Percentiles rank a stretch among this genome's conserved stretches.
phyloP scores from a whole-genome alignment of 2,329 filamentous ascomycete species.

The Torrubiellomyces zombiae region DNA sequence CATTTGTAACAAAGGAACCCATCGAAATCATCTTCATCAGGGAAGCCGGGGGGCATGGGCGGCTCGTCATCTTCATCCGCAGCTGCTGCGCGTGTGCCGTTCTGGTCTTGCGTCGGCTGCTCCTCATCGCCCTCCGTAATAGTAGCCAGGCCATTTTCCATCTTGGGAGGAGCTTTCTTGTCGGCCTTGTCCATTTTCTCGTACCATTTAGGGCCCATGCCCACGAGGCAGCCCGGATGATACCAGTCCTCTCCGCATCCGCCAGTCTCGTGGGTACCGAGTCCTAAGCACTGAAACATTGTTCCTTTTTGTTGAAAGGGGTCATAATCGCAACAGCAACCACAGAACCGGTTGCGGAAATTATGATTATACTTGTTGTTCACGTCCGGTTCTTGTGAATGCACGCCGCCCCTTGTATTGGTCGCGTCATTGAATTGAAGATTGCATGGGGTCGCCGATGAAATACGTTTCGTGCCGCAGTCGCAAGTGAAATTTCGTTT shows the following conservation, averaged over 20 bases:
- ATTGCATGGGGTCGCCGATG: conserved; percentile 52
- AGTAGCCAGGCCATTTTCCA: conserved; percentile 20
- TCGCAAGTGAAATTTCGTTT: conserved; percentile 95
- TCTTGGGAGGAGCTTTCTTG: conserved; percentile 8
- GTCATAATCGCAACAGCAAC: conserved; percentile 76
- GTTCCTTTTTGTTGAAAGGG: conserved; percentile 81
- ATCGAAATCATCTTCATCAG: conserved; percentile 76
- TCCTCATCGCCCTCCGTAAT: conserved; percentile 32
- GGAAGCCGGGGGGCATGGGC: conserved; percentile 72
- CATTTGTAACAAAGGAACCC: conserved; percentile 91
- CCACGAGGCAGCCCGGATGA: conserved; percentile 83
- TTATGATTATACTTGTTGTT: conserved; percentile 92
- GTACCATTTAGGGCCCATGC: conserved; percentile 57
- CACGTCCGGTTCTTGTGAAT: conserved; percentile 53
- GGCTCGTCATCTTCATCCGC: conserved; percentile 39
- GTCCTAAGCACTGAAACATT: conserved; percentile 92
- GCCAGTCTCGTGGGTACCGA: conserved; percentile 63
- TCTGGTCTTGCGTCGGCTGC: conserved; percentile 8
- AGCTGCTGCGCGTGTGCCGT: conserved; percentile 12
- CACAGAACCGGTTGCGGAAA: conserved; percentile 84
- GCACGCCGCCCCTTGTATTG: conserved; percentile 59
- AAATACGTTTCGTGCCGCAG: conserved; percentile 74
- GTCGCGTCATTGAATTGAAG: conserved; percentile 58
- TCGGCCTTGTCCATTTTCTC: conserved; percentile 31
- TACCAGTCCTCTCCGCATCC: conserved; percentile 97